Percentiles rank a stretch among this genome's conserved stretches.
Evolutionary conservation across 1,284 basidiomycete species (phyloP).

Genomic region (Phellinidium pouzarii): DNA sequence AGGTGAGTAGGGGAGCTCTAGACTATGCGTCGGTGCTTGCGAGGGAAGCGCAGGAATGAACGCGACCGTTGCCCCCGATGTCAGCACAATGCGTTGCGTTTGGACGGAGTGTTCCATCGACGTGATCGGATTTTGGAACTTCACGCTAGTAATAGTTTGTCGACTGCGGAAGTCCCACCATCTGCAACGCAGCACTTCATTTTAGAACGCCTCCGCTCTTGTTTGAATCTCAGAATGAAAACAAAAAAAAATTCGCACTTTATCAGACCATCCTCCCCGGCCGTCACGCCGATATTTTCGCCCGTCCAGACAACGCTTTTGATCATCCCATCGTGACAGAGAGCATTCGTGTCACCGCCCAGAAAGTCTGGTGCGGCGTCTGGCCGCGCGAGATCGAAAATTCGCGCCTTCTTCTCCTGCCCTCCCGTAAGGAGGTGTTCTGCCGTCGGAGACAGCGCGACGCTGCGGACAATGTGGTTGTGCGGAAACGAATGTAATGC

Average conservation of each 20-base stretch:
- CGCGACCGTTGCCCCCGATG: slow-evolving; percentile 86
- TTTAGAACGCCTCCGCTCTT: too few relatives aligned
- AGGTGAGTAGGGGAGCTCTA: slow-evolving; percentile 74
- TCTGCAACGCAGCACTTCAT: slow-evolving; percentile 37
- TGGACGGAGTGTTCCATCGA: slow-evolving; percentile 89
- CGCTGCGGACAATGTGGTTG: slow-evolving; percentile 95
- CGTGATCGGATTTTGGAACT: slow-evolving; percentile 77
- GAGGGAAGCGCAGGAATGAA: slow-evolving; percentile 73
- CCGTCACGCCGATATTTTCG: slow-evolving; percentile 80
- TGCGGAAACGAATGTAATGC: slow-evolving; percentile 91
- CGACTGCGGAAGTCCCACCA: slow-evolving; percentile 95
- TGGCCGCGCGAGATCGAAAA: slow-evolving; percentile 84
- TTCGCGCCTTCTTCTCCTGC: slow-evolving; percentile 94
- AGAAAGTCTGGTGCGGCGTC: slow-evolving; percentile 85
- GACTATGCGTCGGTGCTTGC: slow-evolving; percentile 50
- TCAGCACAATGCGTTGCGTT: slow-evolving; percentile 83
- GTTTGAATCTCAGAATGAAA: too few relatives aligned
- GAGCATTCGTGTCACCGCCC: slow-evolving; percentile 42
- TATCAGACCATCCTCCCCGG: slow-evolving; percentile 86
- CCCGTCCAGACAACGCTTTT: slow-evolving; percentile 93
- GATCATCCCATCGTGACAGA: slow-evolving; percentile 83
- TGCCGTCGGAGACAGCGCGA: slow-evolving; percentile 71
- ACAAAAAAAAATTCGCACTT: slow-evolving; percentile 50
- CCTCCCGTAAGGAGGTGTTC: slow-evolving; percentile 84
- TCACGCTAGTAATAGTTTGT: slow-evolving; percentile 62